Evolutionary conservation across 106 monocot species (phyloP), one percentile per base, ranked within the genome.

Genomic region (Acorus gramineus): DNA sequence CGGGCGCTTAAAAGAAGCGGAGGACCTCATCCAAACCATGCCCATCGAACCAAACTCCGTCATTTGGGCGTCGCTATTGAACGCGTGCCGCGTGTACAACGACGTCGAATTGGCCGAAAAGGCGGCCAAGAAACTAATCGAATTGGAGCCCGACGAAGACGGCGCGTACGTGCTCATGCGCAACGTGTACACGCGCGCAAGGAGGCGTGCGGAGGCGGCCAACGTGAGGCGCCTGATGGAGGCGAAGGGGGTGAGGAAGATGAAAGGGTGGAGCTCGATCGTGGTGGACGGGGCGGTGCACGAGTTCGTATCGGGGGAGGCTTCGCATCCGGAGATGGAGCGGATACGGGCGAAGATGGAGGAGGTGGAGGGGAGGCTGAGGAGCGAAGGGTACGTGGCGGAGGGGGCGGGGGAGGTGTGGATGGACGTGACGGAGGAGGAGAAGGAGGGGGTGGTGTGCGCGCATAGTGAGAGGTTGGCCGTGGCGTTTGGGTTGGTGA

Each of bases 61-160:
- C 3, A 78, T 85, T 46, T 92, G 92, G 92, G 79, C 62, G 5
- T 87, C 92, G 13, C 60, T 87, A 4, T 76, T 92, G 46, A 71
- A 78, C 47, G 71, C 92, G 14, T 92, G 92, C 65, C 80, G 85
- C 62, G 49, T 87, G 11, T 56, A 82, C 11, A 82, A 80, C 62
- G 61, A 79, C 8, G 47, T 76, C 1, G 68, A 75, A 4, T 44
- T 87, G 53, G 92, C 85, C 47, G 77, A 77, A 56, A 69, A 62
- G 65, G 85, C 70, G 6, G 79, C 81, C 14, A 54, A 67, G 11
- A 55, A 76, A 56, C 68, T 85, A 56, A 74, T 87, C 53, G 50
- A 42, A 46, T 45, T 92, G 52, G 86, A 84, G 58, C 86, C 86
- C 11, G 50, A 73, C 4, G 73, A 71, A 49, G 84, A 87, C 73